Base-by-base conservation (phyloP, 2,329 filamentous ascomycete genomes). In the Botrytis medusae region DNA sequence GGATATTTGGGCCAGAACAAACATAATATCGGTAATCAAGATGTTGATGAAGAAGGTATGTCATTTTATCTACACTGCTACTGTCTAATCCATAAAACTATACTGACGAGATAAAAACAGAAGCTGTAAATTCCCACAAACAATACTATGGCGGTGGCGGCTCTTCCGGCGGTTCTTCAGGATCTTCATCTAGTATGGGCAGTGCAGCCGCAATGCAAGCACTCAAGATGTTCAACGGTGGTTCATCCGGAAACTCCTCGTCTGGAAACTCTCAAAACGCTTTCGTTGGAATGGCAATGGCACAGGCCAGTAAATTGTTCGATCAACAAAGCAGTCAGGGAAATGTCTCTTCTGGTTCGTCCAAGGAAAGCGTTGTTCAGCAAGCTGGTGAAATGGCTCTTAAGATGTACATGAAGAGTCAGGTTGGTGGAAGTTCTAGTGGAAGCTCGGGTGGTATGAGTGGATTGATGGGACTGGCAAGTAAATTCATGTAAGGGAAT, bases 341-440 rank as follows among this genome's bases (percentile, higher is more conserved):
- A 77, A 86, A 87, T 77, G 84, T 89, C 32, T 81, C 84, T 4
- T 82, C 86, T 37, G 86, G 87, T 40, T 88, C 91, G 8, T 92
- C 89, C 83, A 97, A 97, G 88, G 90, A 97, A 83, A 90, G 90
- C 65, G 93, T 90, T 68, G 85, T 98, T 64, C 90, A 92, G 81
- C 86, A 90, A 82, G 95, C 95, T 4, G 94, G 90, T 2, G 91
- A 97, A 86, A 92, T 93, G 88, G 95, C 94, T 4, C 83, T 97
- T 78, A 94, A 97, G 88, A 92, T 97, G 89, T 97, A 95, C 83
- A 84, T 97, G 85, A 95, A 97, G 88, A 90, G 88, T 78, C 87
- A 94, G 81, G 87, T 87, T 32, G 82, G 86, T 76, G 84, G 85
- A 51, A 82, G 16, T 34, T 69, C 67, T 32, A 82, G 86, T 76